Base-by-base conservation (phyloP, 1,284 basidiomycete species). In the Apiotrichum laibachii region DNA sequence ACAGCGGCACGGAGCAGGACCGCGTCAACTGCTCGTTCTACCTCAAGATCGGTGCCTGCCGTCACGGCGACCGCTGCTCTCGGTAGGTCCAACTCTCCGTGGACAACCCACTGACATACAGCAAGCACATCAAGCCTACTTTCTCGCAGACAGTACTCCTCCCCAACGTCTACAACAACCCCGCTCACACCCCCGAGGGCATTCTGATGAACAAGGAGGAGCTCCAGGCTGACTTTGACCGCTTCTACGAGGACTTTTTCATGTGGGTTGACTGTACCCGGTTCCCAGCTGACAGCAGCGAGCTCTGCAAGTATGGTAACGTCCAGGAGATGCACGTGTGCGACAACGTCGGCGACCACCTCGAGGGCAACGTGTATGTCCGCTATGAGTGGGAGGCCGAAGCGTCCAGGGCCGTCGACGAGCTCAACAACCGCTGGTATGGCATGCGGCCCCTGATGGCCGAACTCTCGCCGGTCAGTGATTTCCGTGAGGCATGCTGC, bases 101-200 rank as follows among this genome's bases (percentile, higher is more conserved):
- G 46, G 12, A 19, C 15, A 16, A 16, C 4, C 5, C 39, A 43
- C 56, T 61, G 35, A 66, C 60, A 91, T 15, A 7, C 57, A 73
- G 96, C 71, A 98, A 99, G 78, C 96, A 99, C 80, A 98, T 97
- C 77, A 88, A 90, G 71, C 96, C 96, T 1, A 89, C 92, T 3
- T 98, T 95, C 79, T 97, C 93, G 2, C 94, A 97, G 72, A 99
- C 96, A 2, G 93, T 99, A 45, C 84, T 99, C 22, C 84, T 99
- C 19, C 92, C 93, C n/a, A 99, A 99, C 72, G 93, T 99, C 52
- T 99, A 98, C 79, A 93, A 98, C 77, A 99, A 99, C 78, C 96
- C 96, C 1, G 89, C 89, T 1, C 92, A 43, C 85, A 92, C 70
- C 87, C 90, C 85, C 86, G 89, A 79, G 81, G 96, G 70, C 85